Evolutionary conservation across 768 basidiomycete genomes (phyloP).

Genomic region (Rhodosporidiobolus odoratus): DNA sequence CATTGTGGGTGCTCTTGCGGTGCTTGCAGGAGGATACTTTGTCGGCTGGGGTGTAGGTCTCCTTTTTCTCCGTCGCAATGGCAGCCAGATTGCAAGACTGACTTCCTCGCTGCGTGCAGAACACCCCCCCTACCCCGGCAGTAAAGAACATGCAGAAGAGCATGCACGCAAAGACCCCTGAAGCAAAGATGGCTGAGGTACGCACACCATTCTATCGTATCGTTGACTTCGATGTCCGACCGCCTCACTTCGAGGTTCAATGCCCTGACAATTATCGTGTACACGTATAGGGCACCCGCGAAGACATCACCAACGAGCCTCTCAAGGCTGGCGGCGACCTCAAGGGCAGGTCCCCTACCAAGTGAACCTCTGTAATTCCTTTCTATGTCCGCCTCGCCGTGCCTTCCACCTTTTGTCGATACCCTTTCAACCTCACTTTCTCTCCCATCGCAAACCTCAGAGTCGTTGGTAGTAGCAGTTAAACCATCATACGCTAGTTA

Average conservation of each 20-base stretch:
- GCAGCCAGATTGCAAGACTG: background rate
- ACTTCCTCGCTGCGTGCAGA: background rate
- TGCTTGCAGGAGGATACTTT: slow-evolving; percentile 31
- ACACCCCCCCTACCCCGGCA: slow-evolving; percentile 17
- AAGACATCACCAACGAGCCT: background rate
- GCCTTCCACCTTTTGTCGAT: too few relatives aligned
- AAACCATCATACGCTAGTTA: too few relatives aligned
- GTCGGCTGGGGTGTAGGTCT: slow-evolving; percentile 8
- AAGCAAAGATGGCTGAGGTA: slow-evolving; percentile 15
- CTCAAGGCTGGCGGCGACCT: slow-evolving; percentile 7
- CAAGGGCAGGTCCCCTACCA: slow-evolving; percentile 2
- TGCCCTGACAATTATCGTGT: background rate
- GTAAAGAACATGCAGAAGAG: slow-evolving; percentile 12
- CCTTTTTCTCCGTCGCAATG: background rate
- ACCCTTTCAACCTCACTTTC: too few relatives aligned
- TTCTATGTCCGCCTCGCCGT: too few relatives aligned
- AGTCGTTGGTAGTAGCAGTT: too few relatives aligned
- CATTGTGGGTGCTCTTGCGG: slow-evolving; percentile 17
- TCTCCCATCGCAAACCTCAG: too few relatives aligned
- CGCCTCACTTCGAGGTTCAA: too few relatives aligned
- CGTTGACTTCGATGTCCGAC: background rate
- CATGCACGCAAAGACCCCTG: slow-evolving; percentile 22
- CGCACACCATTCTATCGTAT: background rate
- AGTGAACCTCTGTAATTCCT: background rate
- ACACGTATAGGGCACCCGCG: background rate